These are phyloP conservation scores for Botrytis tulipae DNA, from an alignment of 2,329 filamentous ascomycete genomes.

Conservation along the genomic window DNA sequence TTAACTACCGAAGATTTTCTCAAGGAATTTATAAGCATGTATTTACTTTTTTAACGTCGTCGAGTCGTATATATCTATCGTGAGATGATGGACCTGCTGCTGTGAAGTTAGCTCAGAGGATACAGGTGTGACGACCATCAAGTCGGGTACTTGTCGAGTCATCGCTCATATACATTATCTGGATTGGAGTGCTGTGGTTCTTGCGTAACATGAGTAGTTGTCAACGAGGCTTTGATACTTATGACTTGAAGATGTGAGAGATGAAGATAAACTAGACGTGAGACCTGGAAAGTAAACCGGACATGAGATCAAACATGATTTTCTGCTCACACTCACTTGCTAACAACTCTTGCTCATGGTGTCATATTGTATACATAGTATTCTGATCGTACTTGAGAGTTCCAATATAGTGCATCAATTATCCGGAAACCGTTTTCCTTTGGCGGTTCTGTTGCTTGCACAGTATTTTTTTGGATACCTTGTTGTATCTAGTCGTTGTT, in stretches of 20 bases:
- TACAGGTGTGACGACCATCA: not conserved
- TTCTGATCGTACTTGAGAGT: too few species aligned
- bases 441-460: not conserved
- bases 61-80: not conserved
- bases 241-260: too few species aligned
- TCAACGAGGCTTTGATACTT: not conserved
- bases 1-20: accelerated
- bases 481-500: too few species aligned
- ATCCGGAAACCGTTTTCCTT: accelerated
- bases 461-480: not conserved
- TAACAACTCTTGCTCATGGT: accelerated
- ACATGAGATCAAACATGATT: too few species aligned
- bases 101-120: accelerated
- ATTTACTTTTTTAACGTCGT: not conserved
- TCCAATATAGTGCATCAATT: too few species aligned
- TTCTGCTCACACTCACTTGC: not conserved
- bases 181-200: not conserved
- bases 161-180: not conserved
- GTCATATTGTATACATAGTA: too few species aligned
- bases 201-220: not conserved
- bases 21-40: not conserved
- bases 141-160: not conserved
- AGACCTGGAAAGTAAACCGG: not conserved
- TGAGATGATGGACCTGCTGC: accelerated
- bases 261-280: not conserved